Conservation (phyloP, 169 alveolate genomes). For the Plasmodium relictum region DNA sequence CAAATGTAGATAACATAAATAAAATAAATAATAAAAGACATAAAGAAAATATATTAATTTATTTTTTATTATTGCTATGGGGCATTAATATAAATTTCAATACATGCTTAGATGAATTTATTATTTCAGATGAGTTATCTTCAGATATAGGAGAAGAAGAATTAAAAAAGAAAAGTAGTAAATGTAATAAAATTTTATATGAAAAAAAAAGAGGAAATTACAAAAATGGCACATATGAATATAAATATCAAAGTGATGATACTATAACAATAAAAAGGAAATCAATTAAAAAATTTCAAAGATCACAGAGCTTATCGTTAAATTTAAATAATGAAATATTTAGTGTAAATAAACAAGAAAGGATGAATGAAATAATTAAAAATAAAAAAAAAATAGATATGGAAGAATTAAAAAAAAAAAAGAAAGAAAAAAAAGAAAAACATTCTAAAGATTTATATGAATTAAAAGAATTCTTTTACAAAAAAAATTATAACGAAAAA, state of each 20-base stretch:
- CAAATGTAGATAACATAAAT: not conserved
- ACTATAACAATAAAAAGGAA: not conserved
- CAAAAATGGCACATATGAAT: not conserved
- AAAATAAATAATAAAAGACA: not conserved
- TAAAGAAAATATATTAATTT: not conserved
- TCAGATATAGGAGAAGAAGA: slow-evolving; percentile 41
- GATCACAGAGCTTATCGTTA: slow-evolving; percentile 9
- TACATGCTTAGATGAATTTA: slow-evolving; percentile 19
- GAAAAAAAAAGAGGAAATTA: not conserved
- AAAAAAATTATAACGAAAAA: slow-evolving; percentile 24
- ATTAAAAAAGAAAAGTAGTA: not conserved
- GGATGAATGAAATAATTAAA: slow-evolving; percentile 1
- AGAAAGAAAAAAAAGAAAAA: slow-evolving; percentile 19
- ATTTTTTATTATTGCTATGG: slow-evolving; percentile 56
- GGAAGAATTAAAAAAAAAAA: slow-evolving; percentile 4
- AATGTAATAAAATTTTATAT: not conserved
- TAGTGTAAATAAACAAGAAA: not conserved
- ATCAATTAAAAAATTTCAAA: not conserved
- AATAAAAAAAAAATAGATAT: slow-evolving; percentile 41
- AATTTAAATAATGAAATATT: not conserved
- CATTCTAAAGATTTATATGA: slow-evolving; percentile 1
- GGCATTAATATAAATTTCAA: slow-evolving; percentile 43
- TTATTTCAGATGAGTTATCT: slow-evolving; percentile 65
- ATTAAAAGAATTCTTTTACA: slow-evolving; percentile 14
- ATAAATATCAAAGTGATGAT: not conserved